Percentiles rank a stretch among this genome's conserved stretches.
These are phyloP conservation scores for Zymoseptoria tritici DNA, from an alignment of 2,329 filamentous ascomycete genomes.

Conservation along the genomic window DNA sequence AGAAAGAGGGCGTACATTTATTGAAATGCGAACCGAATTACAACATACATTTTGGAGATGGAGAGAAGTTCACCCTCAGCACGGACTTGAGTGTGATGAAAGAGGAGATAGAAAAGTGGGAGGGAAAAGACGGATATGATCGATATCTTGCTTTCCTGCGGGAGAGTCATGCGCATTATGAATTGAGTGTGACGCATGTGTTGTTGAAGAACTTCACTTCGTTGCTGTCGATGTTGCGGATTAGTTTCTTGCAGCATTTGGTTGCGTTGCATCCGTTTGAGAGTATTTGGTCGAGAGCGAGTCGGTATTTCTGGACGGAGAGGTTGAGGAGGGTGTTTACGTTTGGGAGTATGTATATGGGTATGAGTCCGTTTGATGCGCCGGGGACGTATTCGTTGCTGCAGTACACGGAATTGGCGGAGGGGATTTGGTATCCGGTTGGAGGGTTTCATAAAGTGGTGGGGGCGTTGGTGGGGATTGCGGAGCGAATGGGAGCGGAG, in stretches of 20 bases:
- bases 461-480: constrained; percentile 56
- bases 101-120: constrained; percentile 61
- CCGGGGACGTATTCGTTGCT: constrained; percentile 66
- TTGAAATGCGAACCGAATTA: constrained; percentile 71
- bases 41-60: constrained; percentile 65
- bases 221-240: constrained; percentile 50
- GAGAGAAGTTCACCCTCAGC: constrained; percentile 45
- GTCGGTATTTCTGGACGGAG: constrained; percentile 63
- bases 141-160: constrained; percentile 60
- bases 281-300: constrained; percentile 59
- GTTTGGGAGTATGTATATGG: constrained; percentile 77
- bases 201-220: constrained; percentile 60
- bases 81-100: constrained; percentile 60
- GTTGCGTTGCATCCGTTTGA: constrained; percentile 62
- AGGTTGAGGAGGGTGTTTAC: constrained; percentile 64
- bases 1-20: constrained; percentile 58
- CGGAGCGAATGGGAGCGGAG: constrained; percentile 53
- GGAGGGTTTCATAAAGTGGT: constrained; percentile 62
- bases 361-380: constrained; percentile 70
- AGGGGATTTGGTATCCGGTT: constrained; percentile 69
- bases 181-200: constrained; percentile 59
- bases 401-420: constrained; percentile 67
- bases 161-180: constrained; percentile 64
- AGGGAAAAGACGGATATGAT: constrained; percentile 63
- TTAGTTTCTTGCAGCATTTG: constrained; percentile 52